Percentiles rank a stretch among this genome's conserved stretches.
These are phyloP conservation scores for Colletotrichum chrysophilum DNA, from an alignment of 2,329 filamentous ascomycete genomes.

Conservation along the genomic window DNA sequence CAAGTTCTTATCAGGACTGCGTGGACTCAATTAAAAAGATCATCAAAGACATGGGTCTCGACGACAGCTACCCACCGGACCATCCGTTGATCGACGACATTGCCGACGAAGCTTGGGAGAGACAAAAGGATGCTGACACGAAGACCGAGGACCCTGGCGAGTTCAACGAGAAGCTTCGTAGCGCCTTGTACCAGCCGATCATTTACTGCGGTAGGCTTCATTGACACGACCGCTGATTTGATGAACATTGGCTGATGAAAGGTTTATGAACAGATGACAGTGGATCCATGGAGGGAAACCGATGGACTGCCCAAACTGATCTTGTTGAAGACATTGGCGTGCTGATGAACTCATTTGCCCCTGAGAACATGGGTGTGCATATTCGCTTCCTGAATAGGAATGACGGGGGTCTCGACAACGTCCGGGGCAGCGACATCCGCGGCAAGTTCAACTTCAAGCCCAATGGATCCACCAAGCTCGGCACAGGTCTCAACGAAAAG, in stretches of 20 bases:
- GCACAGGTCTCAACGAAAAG: not conserved
- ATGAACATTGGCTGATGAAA: not conserved
- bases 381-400: not conserved
- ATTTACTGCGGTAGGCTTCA: not conserved
- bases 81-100: not conserved
- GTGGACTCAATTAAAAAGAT: not conserved
- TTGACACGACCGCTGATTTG: fast-evolving
- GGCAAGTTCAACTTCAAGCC: not conserved
- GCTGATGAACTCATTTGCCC: not conserved
- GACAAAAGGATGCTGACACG: not conserved
- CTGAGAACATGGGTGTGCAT: not conserved
- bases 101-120: not conserved
- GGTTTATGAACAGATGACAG: not conserved
- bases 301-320: not conserved
- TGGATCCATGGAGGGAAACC: not conserved
- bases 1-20: not conserved
- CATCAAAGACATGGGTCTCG: not conserved
- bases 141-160: not conserved
- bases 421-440: not conserved
- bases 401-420: not conserved
- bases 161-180: not conserved
- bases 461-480: not conserved
- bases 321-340: not conserved
- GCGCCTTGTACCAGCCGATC: not conserved
- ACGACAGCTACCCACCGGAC: not conserved